Evolutionary conservation across 2,329 filamentous ascomycete species (phyloP).

Genomic region (Pseudogymnoascus sp.): DNA sequence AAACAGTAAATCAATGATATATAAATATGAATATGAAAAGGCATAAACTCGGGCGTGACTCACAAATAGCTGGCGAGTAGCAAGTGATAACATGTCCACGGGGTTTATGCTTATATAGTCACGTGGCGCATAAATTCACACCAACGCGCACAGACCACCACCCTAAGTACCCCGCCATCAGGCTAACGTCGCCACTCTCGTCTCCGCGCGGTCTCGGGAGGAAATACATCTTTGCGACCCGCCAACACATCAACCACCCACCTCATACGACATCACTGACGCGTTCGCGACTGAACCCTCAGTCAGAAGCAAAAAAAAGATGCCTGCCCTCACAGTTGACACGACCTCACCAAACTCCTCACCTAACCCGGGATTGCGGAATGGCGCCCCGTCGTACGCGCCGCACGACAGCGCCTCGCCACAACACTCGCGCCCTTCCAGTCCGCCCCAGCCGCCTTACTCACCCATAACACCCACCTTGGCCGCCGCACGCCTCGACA

Average conservation of each 20-base stretch:
- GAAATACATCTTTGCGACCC: conserved; percentile 6
- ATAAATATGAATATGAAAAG: not conserved
- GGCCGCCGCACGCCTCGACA: conserved; percentile 17
- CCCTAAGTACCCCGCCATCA: conserved; percentile 8
- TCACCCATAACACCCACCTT: conserved; percentile 28
- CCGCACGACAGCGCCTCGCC: conserved; percentile 4
- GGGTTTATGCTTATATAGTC: not conserved
- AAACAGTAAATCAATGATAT: not conserved
- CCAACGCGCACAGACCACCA: not conserved
- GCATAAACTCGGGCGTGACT: not conserved
- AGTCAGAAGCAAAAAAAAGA: conserved; percentile 11
- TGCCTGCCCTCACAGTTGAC: conserved; percentile 23
- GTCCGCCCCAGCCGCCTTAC: conserved; percentile 24
- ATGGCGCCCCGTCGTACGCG: conserved; percentile 8
- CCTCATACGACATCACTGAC: conserved; percentile 2
- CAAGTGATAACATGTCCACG: conserved; percentile 1
- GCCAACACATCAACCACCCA: not conserved
- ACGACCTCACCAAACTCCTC: conserved; percentile 15
- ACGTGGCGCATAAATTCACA: not conserved
- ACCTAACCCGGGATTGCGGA: not conserved
- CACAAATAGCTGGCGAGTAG: not conserved
- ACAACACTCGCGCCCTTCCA: conserved; percentile 20
- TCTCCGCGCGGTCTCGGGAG: conserved; percentile 2
- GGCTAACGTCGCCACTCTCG: not conserved
- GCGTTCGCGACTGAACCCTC: not conserved